Evolutionary conservation across 768 basidiomycete species (phyloP), one percentile per base, ranked within the genome.

Genomic region (Naganishia friedmannii): DNA sequence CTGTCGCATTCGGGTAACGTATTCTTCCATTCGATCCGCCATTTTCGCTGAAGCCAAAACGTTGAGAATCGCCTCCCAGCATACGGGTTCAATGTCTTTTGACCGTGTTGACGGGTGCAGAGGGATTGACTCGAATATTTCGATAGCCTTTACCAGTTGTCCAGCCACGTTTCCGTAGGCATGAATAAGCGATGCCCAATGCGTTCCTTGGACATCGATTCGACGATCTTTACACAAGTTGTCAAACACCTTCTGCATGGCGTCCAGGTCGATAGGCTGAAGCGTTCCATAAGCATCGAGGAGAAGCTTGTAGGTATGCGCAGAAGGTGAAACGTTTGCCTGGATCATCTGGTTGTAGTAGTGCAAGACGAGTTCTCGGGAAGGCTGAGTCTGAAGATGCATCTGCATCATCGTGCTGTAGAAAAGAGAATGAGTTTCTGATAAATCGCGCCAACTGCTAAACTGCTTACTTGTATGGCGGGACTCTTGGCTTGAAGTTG

Each of bases 261-360:
- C 83, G 8, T 77, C 77, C 31, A 89, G 82, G 74, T 95, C 89
- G 26, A 93, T 83, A 0, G 94, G 94, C 73, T 92, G 89, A 53
- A 95, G 87, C 1, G 87, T 83, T 15, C 93, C 93, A 79, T 93
- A 92, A 0, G 89, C 87, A 75, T 98, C 95, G 56, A 98, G 84
- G 55, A 98, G 86, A 45, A 97, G 85, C 89, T 97, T 98, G 85
- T 95, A 99, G 12, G 95, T 97, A 80, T 98, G 91, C 7, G 89
- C 87, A 2, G 92, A 90, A 19, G 94, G 93, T 3, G 82, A 75
- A 29, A 98, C 87, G 0, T 84, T 81, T 3, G 85, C 88, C 32
- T 80, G 77, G 42, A 83, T 79, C 80, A 99, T 84, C 76, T 86
- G 84, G 57, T 89, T 78, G 79, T 90, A 90, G 79, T 88, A 98